Percentiles rank a stretch among this genome's conserved stretches.
Evolutionary conservation across 108 stramenopile species (phyloP).

Genomic region (Schizochytrium sp.): DNA sequence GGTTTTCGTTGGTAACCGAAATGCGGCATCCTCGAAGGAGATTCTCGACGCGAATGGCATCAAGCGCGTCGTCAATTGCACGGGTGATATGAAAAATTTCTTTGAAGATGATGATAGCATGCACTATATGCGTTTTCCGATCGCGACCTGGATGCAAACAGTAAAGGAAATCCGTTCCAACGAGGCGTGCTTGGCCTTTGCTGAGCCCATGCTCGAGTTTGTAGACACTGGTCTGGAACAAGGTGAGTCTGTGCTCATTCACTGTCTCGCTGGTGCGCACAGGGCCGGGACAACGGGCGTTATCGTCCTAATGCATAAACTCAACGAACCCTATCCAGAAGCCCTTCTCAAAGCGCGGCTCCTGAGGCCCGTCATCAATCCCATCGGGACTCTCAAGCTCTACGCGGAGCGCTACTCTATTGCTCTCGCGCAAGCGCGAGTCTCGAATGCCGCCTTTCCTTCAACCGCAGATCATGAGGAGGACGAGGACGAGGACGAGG

Average conservation of each 20-base stretch:
- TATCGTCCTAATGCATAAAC: slow-evolving; percentile 21
- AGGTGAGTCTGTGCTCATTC: slow-evolving; percentile 30
- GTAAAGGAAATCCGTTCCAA: neutral
- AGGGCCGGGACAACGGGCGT: slow-evolving; percentile 43
- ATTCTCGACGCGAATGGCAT: neutral
- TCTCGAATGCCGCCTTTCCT: no score
- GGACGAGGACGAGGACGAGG: neutral
- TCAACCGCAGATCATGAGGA: neutral
- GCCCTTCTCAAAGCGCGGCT: slow-evolving; percentile 21
- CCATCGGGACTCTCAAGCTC: slow-evolving; percentile 23
- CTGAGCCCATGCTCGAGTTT: neutral
- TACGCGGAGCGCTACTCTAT: neutral
- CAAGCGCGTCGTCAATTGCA: slow-evolving; percentile 30
- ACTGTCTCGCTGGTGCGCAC: slow-evolving; percentile 48
- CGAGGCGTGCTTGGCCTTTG: neutral
- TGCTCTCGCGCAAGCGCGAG: neutral
- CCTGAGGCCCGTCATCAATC: slow-evolving; percentile 31
- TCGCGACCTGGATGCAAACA: neutral
- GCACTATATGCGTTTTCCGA: slow-evolving; percentile 5
- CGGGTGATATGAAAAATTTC: neutral
- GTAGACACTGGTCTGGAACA: neutral
- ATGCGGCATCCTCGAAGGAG: neutral
- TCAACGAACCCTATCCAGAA: neutral
- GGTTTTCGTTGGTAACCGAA: slow-evolving; percentile 32
- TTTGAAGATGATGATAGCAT: neutral